These are phyloP conservation scores for Papiliotrema terrestris DNA, from an alignment of 1,284 basidiomycete genomes.

Conservation along the genomic window DNA sequence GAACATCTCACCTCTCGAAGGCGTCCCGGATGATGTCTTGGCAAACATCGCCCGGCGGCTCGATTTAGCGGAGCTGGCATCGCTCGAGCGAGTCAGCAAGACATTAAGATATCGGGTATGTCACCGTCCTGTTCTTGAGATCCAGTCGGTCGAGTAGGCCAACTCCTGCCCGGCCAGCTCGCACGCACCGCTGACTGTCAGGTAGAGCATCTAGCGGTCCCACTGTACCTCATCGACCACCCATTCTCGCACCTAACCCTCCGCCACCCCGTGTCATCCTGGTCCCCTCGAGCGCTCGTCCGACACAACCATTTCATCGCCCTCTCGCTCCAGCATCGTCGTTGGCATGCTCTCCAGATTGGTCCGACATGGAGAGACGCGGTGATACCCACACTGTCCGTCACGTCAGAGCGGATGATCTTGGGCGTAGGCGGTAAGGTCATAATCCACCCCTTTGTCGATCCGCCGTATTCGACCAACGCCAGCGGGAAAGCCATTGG, in stretches of 20 bases:
- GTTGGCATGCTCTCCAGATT: slow-evolving; percentile 37
- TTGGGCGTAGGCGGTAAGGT: slow-evolving; percentile 34
- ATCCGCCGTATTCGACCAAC: not conserved
- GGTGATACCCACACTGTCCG: slow-evolving; percentile 34
- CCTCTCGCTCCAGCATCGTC: slow-evolving; percentile 12
- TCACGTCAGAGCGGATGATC: slow-evolving; percentile 22
- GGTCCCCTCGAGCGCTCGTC: slow-evolving; percentile 21
- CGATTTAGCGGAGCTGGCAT: slow-evolving; percentile 19
- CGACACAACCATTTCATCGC: slow-evolving; percentile 23
- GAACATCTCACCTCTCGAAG: slow-evolving; percentile 15
- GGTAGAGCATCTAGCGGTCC: slow-evolving; percentile 32
- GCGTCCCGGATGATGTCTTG: slow-evolving; percentile 39
- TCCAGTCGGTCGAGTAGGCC: too few species aligned
- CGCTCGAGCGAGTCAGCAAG: slow-evolving; percentile 12
- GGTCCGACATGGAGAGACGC: slow-evolving; percentile 32
- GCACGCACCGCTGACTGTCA: slow-evolving; percentile 11
- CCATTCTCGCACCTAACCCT: slow-evolving; percentile 25
- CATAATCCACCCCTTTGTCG: slow-evolving; percentile 28
- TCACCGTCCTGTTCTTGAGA: too few species aligned
- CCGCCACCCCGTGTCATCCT: slow-evolving; percentile 9
- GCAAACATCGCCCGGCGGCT: slow-evolving; percentile 25
- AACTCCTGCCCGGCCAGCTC: too few species aligned
- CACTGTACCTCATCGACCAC: slow-evolving; percentile 28
- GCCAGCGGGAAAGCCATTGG: slow-evolving; percentile 2
- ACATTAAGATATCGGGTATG: slow-evolving; percentile 22